These are phyloP conservation scores for Leucocoprinus leucothites DNA, from an alignment of 768 basidiomycete genomes.

Conservation along the genomic window DNA sequence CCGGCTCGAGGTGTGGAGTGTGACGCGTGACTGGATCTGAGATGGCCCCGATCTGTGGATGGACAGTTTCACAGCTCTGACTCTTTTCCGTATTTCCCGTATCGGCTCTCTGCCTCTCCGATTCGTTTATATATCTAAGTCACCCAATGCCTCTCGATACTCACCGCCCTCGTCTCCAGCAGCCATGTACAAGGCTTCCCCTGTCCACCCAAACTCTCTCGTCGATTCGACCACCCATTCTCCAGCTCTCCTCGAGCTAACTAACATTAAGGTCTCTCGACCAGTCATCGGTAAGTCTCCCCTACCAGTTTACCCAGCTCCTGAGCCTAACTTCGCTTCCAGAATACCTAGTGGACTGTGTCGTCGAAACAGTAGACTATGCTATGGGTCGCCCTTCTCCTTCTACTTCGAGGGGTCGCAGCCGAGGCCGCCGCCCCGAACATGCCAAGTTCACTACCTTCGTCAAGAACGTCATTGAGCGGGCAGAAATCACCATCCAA, in stretches of 20 bases:
- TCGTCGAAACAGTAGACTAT: constrained; percentile 72
- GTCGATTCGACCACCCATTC: constrained; percentile 64
- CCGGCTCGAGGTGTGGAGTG: constrained; percentile 1
- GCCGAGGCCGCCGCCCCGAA: constrained; percentile 43
- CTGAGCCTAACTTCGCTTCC: constrained; percentile 11
- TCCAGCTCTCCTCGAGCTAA: constrained; percentile 63
- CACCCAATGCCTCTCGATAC: constrained; percentile 1
- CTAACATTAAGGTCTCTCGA: constrained; percentile 60
- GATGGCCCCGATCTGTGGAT: constrained; percentile 5
- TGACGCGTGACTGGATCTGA: constrained; percentile 17
- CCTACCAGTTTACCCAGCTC: background rate
- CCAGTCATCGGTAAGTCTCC: constrained; percentile 59
- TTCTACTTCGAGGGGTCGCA: constrained; percentile 49
- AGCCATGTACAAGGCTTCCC: constrained; percentile 3
- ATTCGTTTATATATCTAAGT: constrained; percentile 28
- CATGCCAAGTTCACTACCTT: constrained; percentile 61
- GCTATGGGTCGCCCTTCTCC: constrained; percentile 66
- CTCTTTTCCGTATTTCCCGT: constrained; percentile 27
- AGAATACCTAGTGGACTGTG: constrained; percentile 72
- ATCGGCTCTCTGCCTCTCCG: constrained; percentile 31
- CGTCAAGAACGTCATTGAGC: constrained; percentile 62
- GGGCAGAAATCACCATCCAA: constrained; percentile 71
- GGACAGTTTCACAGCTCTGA: constrained; percentile 18
- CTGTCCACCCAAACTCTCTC: constrained; percentile 45
- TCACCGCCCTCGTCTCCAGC: constrained; percentile 12